These are phyloP conservation scores for Ceriops decandra DNA, from an alignment of 345 rosid genomes.

Conservation along the genomic window DNA sequence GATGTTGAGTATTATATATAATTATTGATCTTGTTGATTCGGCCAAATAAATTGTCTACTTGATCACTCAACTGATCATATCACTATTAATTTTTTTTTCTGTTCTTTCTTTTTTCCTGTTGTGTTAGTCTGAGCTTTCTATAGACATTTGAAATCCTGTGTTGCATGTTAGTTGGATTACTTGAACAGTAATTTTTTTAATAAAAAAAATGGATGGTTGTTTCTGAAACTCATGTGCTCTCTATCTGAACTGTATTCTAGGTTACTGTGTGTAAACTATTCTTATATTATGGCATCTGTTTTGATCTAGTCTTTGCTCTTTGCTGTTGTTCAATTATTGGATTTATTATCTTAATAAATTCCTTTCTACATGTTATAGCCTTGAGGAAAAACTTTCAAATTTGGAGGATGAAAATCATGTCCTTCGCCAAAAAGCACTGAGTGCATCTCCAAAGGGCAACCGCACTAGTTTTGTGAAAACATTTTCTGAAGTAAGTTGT, in stretches of 20 bases:
- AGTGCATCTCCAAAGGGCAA: constrained; percentile 48
- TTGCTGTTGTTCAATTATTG: neutral
- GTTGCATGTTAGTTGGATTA: neutral
- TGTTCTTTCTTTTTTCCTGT: neutral
- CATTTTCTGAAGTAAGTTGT: constrained; percentile 65
- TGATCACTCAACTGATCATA: neutral
- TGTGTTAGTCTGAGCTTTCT: neutral
- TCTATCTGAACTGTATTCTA: neutral
- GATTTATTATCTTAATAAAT: neutral
- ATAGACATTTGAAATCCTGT: neutral
- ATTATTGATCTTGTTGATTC: neutral
- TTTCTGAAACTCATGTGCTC: neutral
- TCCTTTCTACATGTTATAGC: constrained; percentile 32
- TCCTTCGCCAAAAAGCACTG: constrained; percentile 70
- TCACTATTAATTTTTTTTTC: neutral
- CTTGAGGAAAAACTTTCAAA: constrained; percentile 71
- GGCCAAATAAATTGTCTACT: neutral
- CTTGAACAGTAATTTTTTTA: neutral
- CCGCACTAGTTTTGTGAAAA: constrained; percentile 39
- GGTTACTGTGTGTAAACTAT: neutral
- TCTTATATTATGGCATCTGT: neutral
- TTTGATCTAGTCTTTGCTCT: neutral
- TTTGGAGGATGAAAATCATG: constrained; percentile 81
- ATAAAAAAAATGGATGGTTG: neutral
- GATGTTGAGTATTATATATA: neutral